A percentile compares a stretch with the other conserved stretches of the same genome.
Conservation (phyloP, 1,284 basidiomycete genomes). For the Malassezia nana region DNA sequence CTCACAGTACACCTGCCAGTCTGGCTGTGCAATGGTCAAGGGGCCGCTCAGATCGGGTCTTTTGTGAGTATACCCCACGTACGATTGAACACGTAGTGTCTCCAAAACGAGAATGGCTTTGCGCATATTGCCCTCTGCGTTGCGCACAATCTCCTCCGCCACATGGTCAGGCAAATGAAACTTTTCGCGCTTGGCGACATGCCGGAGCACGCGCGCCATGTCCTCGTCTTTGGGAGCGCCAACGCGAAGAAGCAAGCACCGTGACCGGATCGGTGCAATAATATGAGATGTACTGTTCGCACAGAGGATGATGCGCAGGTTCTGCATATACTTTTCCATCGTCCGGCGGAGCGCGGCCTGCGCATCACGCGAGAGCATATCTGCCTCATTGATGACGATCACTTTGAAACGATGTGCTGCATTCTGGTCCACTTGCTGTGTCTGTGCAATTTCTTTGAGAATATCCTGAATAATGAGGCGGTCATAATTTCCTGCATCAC, state of each 20-base stretch:
- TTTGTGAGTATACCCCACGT: conserved; percentile 12
- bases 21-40: conserved; percentile 74
- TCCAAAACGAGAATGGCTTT: conserved; percentile 91
- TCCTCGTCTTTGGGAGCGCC: conserved; percentile 73
- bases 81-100: conserved; percentile 69
- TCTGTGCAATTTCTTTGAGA: conserved; percentile 96
- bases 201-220: conserved; percentile 67
- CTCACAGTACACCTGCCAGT: conserved; percentile 96
- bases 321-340: conserved; percentile 98
- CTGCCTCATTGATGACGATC: conserved; percentile 97
- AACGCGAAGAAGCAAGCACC: conserved; percentile 85
- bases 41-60: conserved; percentile 51
- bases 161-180: conserved; percentile 71
- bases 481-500: conserved; percentile 93
- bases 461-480: conserved; percentile 92
- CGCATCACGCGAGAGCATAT: conserved; percentile 84
- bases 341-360: conserved; percentile 92
- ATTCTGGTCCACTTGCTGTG: conserved; percentile 90
- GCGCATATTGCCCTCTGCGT: conserved; percentile 80
- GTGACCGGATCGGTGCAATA: conserved; percentile 90
- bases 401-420: conserved; percentile 97
- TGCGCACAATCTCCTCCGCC: conserved; percentile 63
- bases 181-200: conserved; percentile 71
- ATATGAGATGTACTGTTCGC: conserved; percentile 94
- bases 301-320: conserved; percentile 91